Base-by-base conservation (phyloP, 1,284 basidiomycete species). In the Athelia psychrophila region DNA sequence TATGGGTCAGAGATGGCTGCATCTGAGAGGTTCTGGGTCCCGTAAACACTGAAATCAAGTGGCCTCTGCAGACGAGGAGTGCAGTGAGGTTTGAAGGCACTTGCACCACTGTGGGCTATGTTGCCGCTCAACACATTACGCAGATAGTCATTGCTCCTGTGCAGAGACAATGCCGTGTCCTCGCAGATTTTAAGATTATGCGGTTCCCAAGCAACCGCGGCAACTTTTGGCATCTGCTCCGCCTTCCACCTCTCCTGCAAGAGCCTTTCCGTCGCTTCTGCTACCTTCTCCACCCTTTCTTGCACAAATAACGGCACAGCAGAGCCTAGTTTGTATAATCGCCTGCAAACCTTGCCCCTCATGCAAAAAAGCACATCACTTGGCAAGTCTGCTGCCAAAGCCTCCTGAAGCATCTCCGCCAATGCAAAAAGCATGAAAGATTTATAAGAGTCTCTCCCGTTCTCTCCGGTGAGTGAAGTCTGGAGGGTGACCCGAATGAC, bases 401-500 rank as follows among this genome's bases (percentile, higher is more conserved):
- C 52, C 19, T 44, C 19, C 19, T 32, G 2, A n/a, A 63, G 51
- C 9, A 60, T 38, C 13, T 50, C 36, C 3, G 62, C 45, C 16
- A 60, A 51, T 22, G 60, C 51, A 40, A 57, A 63, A 4, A 58
- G 52, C 49, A 65, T 64, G 49, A 67, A 67, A 3, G 49, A 20
- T 40, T 67, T 67, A 56, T 67, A 67, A 1, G 58, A 56, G n/a
- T 48, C 48, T n/a, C 46, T 48, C 2, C 49, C 51, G 20, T 52
- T 22, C 19, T 36, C 35, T 3, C 32, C 25, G n/a, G 52, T 48
- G n/a, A 68, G 56, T 5, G 66, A 56, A 1, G 66, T 61, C 23
- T 68, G 66, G 3, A 68, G 47, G 3, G 60, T 52, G 8, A 68
- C 60, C 20, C 64, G 60, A 13, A 67, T 52, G 18, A 65, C 53